These are phyloP conservation scores for Melanogaster broomeanus DNA, from an alignment of 768 basidiomycete genomes.

Conservation along the genomic window DNA sequence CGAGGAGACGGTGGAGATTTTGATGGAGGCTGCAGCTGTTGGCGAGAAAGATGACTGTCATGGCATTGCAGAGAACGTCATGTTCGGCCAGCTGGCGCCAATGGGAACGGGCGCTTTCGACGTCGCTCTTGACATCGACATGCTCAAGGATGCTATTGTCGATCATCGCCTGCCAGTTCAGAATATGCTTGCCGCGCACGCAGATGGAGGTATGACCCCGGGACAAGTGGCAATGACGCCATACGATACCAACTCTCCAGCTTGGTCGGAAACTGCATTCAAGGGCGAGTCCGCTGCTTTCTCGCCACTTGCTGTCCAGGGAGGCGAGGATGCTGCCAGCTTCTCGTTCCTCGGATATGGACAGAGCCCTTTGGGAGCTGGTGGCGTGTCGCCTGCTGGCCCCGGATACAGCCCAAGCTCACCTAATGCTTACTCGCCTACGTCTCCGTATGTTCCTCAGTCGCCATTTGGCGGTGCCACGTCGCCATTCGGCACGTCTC, in stretches of 20 bases:
- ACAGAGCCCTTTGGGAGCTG: constrained; percentile 83
- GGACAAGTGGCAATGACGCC: constrained; percentile 95
- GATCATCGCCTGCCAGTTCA: constrained; percentile 92
- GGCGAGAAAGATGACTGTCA: constrained; percentile 99
- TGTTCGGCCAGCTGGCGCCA: constrained; percentile 99
- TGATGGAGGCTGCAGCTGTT: constrained; percentile 98
- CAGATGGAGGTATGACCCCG: constrained; percentile 88
- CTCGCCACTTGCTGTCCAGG: constrained; percentile 90
- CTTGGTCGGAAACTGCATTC: constrained; percentile 75
- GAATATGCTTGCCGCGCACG: constrained; percentile 72
- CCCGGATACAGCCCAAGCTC: constrained; percentile 91
- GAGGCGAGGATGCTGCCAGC: constrained; percentile 77
- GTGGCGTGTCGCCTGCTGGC: constrained; percentile 86
- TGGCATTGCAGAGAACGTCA: constrained; percentile 98
- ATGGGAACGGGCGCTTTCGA: constrained; percentile 99
- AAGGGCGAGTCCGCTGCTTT: constrained; percentile 88
- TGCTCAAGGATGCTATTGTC: constrained; percentile 98
- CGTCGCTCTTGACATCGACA: constrained; percentile 93
- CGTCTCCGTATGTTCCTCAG: constrained; percentile 86
- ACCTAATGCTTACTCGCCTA: constrained; percentile 85
- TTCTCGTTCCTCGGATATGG: constrained; percentile 78
- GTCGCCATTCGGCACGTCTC: constrained; percentile 80
- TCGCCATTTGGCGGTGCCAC: constrained; percentile 83
- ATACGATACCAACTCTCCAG: constrained; percentile 89
- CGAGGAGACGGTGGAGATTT: constrained; percentile 98